Base-by-base conservation (phyloP, 2,329 filamentous ascomycete species). In the Scytalidium sp. region DNA sequence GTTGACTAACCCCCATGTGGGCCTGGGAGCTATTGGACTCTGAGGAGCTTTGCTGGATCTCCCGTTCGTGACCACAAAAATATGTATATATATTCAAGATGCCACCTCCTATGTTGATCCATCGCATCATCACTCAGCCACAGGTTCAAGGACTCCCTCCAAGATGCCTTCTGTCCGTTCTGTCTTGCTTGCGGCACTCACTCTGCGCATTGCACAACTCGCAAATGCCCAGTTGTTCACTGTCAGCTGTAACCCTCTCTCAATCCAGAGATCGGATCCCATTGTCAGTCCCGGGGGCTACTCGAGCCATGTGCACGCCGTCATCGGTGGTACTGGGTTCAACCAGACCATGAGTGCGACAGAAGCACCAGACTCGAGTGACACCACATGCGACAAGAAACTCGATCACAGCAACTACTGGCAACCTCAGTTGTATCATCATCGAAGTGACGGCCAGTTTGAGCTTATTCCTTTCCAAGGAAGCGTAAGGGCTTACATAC, bases 241-340 rank as follows among this genome's bases (percentile, higher is more conserved):
- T n/a, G 47, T 50, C 20, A 50, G 41, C 43, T 50, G 48, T 23
- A n/a, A 47, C 20, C 48, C 48, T 8, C 19, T 50, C 44, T 48
- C 48, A n/a, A 50, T 46, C 53, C 51, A 50, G 19, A 20, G 45
- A 2, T 22, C 32, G 15, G 56, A 60, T 27, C 56, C 56, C 29
- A 50, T 60, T 19, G 50, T 58, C 49, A 54, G 45, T 39, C 56
- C 57, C 10, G 56, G 55, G 22, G 29, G 22, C 15, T 45, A 19
- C n/a, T 52, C 54, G 3, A 48, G 50, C 29, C 56, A 60, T 51
- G 52, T 60, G 29, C 57, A 57, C 29, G 52, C 53, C 29, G 52
- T 60, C 19, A 51, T 58, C 8, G 57, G 57, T 25, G 57, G 57
- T 47, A 60, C 53, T 45, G 57, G 56, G 13, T 56, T 60, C 46